Conservation (phyloP, 495 filamentous ascomycete species). For the Tuber indicum region DNA sequence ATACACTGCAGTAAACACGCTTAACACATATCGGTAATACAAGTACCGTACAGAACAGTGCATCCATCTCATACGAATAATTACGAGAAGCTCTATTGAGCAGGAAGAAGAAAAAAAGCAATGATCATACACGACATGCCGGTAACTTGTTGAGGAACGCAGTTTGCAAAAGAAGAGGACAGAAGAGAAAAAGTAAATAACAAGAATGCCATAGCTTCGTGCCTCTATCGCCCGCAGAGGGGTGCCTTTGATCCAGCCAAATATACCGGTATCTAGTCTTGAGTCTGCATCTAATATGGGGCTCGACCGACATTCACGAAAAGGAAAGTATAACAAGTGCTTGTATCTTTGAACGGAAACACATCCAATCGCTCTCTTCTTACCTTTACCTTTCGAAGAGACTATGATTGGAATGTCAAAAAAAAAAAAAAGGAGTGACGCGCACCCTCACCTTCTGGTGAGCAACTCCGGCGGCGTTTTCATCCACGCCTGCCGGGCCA, state of each 20-base stretch:
- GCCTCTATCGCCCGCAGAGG: not conserved
- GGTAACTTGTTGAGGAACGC: not conserved
- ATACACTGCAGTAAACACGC: not conserved
- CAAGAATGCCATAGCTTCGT: not conserved
- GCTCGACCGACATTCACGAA: not conserved
- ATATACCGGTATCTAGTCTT: not conserved
- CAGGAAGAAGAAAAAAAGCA: not conserved
- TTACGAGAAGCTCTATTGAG: not conserved
- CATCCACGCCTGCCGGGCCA: not conserved
- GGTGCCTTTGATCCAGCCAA: not conserved
- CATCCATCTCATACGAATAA: not conserved
- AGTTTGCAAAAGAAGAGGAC: not conserved
- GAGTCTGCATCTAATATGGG: not conserved
- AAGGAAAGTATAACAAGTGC: not conserved
- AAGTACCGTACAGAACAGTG: not conserved
- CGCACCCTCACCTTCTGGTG: conserved; percentile 11
- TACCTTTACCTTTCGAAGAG: not conserved
- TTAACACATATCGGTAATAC: not conserved
- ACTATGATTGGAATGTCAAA: conserved; percentile 2
- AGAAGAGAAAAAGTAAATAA: not conserved
- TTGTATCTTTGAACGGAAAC: not conserved
- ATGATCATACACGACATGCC: not conserved
- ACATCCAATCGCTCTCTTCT: not conserved
- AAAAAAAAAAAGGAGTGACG: not conserved
- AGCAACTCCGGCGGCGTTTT: not conserved